Conservation (phyloP, 1,284 basidiomycete genomes). For the Filobasidium uniguttulatum region DNA sequence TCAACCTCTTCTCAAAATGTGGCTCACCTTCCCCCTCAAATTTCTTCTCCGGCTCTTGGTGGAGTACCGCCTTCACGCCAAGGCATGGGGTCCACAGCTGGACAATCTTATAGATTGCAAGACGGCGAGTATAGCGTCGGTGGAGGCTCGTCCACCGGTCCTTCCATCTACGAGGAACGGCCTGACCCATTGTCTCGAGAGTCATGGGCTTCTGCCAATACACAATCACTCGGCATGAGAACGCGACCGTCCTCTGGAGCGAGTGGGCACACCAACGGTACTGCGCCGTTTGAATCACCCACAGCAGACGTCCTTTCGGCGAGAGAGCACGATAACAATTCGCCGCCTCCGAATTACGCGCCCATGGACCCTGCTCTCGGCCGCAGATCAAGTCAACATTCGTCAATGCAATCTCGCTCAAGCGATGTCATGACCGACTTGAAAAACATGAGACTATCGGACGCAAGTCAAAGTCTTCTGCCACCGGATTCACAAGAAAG, state of each 20-base stretch:
- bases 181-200: not conserved
- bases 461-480: not conserved
- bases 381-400: not conserved
- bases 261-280: too few species aligned
- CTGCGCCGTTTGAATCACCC: too few species aligned
- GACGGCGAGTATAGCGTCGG: slow-evolving; percentile 12
- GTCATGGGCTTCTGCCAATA: not conserved
- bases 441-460: not conserved
- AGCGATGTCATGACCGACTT: not conserved
- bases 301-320: not conserved
- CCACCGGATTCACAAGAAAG: not conserved
- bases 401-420: not conserved
- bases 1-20: not conserved
- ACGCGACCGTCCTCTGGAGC: not conserved
- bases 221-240: not conserved
- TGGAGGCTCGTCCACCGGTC: not conserved
- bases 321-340: not conserved
- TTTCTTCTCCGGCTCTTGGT: not conserved
- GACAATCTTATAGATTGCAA: slow-evolving; percentile 18
- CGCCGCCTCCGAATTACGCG: slow-evolving; percentile 5
- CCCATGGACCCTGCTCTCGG: not conserved
- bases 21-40: not conserved
- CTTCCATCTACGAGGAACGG: not conserved
- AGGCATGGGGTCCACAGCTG: slow-evolving; percentile 12
- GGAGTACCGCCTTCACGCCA: too few species aligned